Evolutionary conservation across 352 stramenopile genomes (phyloP).

Genomic region (Sclerospora graminicola): DNA sequence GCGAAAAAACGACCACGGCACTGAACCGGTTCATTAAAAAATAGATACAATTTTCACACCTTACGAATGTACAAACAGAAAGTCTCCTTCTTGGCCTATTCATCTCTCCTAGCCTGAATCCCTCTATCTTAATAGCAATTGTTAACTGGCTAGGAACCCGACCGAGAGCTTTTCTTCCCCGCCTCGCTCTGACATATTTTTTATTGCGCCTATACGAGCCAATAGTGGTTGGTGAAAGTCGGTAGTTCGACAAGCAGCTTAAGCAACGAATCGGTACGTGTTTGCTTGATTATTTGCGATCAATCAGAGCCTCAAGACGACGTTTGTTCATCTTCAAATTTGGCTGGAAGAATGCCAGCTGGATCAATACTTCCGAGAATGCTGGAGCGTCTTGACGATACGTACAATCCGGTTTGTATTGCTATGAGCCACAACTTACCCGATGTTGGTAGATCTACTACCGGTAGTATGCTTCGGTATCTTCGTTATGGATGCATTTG

Average conservation of each 20-base stretch:
- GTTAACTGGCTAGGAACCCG: no score
- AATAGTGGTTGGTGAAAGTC: no score
- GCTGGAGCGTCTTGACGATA: constrained; percentile 98
- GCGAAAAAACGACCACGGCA: constrained; percentile 56
- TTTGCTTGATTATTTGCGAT: constrained; percentile 97
- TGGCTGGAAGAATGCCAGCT: constrained; percentile 97
- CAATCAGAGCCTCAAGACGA: constrained; percentile 96
- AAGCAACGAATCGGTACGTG: constrained; percentile 94
- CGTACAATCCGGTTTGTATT: constrained; percentile 99
- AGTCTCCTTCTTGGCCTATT: no score
- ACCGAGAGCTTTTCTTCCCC: no score
- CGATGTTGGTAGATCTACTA: no score
- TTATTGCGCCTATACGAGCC: constrained; percentile 10
- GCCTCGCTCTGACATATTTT: neutral
- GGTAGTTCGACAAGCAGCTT: constrained; percentile 18
- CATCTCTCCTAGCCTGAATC: neutral
- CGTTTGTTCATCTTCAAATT: constrained; percentile 97
- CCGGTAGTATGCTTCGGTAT: no score
- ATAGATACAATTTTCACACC: constrained; percentile 20
- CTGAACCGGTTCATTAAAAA: constrained; percentile 88
- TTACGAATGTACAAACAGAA: no score
- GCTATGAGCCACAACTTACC: no score
- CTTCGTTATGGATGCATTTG: no score
- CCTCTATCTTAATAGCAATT: no score
- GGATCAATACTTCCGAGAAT: constrained; percentile 97